A percentile compares a stretch with the other conserved stretches of the same genome.
Evolutionary conservation across 208 protist species (phyloP).

Genomic region (Leishmania turanica): DNA sequence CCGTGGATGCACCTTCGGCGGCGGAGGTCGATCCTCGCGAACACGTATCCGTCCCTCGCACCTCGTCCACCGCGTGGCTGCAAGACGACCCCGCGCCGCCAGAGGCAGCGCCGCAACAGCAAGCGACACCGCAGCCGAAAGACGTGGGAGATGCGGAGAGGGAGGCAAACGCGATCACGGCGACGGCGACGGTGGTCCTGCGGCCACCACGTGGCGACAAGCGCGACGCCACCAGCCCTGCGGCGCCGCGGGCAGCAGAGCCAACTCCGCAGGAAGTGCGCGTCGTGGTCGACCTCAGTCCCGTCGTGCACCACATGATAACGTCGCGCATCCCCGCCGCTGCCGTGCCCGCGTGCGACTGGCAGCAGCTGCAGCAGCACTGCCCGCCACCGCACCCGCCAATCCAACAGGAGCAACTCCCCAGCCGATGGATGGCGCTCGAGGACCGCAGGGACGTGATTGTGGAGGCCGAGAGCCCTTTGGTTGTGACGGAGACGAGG

Average conservation of each 20-base stretch:
- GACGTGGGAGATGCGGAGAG: neutral
- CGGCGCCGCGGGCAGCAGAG: neutral
- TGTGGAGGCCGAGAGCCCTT: slow-evolving; percentile 25
- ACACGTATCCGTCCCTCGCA: slow-evolving; percentile 8
- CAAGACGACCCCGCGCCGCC: neutral
- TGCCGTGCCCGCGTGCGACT: neutral
- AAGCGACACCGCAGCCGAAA: neutral
- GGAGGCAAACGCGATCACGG: neutral
- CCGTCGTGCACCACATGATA: slow-evolving; percentile 3
- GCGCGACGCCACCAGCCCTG: neutral
- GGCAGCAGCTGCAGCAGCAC: neutral
- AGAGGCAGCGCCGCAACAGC: neutral
- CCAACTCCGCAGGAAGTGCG: slow-evolving; percentile 19
- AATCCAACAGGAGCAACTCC: slow-evolving; percentile 18
- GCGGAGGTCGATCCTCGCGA: neutral
- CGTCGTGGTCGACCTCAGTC: slow-evolving; percentile 23
- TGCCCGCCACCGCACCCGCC: neutral
- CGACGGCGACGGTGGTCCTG: slow-evolving; percentile 7
- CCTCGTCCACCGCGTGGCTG: slow-evolving; percentile 20
- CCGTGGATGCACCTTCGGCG: neutral
- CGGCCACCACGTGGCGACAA: neutral
- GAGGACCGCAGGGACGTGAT: slow-evolving; percentile 48
- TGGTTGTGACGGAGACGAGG: neutral
- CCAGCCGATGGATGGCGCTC: slow-evolving; percentile 16
- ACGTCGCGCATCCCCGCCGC: neutral